Conservation (phyloP, 2,329 filamentous ascomycete genomes). For the Fusarium austroafricanum region DNA sequence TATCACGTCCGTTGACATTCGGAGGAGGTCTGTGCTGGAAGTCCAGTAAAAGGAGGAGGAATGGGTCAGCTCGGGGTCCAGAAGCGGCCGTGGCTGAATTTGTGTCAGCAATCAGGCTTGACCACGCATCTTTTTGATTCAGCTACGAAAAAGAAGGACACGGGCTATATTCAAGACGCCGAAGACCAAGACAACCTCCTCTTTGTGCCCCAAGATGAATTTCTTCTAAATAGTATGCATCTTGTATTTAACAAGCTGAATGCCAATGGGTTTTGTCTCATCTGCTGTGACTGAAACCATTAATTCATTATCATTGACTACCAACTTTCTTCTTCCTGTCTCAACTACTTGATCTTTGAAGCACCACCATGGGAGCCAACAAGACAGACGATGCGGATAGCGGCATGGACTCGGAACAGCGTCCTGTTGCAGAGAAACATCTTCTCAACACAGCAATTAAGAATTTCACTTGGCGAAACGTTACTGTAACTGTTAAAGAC, state of each 20-base stretch:
- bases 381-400: constrained; percentile 8
- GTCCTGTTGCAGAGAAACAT: constrained; percentile 57
- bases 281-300: not conserved
- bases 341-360: not conserved
- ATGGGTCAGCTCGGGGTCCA: not conserved
- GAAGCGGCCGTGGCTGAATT: not conserved
- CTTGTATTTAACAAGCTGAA: not conserved
- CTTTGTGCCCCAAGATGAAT: not conserved
- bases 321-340: not conserved
- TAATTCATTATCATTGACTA: no score
- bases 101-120: not conserved
- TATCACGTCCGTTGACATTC: not conserved
- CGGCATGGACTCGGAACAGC: constrained; percentile 43
- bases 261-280: not conserved
- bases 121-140: not conserved
- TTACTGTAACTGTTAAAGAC: constrained; percentile 80
- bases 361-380: constrained; percentile 10
- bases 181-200: constrained; percentile 1
- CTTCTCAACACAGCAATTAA: constrained; percentile 72
- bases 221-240: not conserved
- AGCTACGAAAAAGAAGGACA: not conserved
- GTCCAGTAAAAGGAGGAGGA: not conserved
- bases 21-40: no score
- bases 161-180: constrained; percentile 30
- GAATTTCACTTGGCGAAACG: constrained; percentile 72